Base-by-base conservation (phyloP, 768 basidiomycete genomes). In the Tulasnella sp. region DNA sequence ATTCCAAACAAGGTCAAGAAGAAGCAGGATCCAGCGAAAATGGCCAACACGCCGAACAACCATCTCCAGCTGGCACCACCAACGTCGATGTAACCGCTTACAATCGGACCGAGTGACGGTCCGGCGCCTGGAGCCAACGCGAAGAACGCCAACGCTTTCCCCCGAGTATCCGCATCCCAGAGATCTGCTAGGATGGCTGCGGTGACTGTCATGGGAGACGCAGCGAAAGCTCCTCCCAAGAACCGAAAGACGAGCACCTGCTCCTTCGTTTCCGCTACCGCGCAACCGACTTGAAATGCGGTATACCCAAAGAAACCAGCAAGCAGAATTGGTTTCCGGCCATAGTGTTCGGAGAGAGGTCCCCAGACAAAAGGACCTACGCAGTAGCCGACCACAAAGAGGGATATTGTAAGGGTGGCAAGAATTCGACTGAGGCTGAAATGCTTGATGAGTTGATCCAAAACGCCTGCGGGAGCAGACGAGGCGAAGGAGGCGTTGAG, bases 291-390 rank as follows among this genome's bases (percentile, higher is more conserved):
- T 75, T 82, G 80, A 50, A 82, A 81, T 24, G 74, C 24, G 73
- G 77, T 79, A 82, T 86, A 86, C 60, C 84, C 60, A 80, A 85
- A 80, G 81, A 86, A 85, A 24, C 85, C 81, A 76, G 85, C 42
- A 82, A 88, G 82, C 81, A 87, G 87, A 80, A 88, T 81, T 40
- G 84, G 83, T 46, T 85, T 82, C 3, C 87, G 85, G 1, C 87
- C 87, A 80, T 84, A 86, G 0, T 84, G 80, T 80, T 88, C 86
- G 24, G 81, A 83, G 11, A 84, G 77, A 3, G 84, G 83, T 0
- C 84, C 82, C 85, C 84, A 87, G 16, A 86, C 69, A 18, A 87
- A 77, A 2, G 86, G 86, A 31, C 86, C 86, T 20, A 85, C 82
- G 73, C 84, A 85, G 76, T 82, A 82, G 18, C 81, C 81, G n/a